Conservation (phyloP, 306 rosid species). For the Comarum palustre region DNA sequence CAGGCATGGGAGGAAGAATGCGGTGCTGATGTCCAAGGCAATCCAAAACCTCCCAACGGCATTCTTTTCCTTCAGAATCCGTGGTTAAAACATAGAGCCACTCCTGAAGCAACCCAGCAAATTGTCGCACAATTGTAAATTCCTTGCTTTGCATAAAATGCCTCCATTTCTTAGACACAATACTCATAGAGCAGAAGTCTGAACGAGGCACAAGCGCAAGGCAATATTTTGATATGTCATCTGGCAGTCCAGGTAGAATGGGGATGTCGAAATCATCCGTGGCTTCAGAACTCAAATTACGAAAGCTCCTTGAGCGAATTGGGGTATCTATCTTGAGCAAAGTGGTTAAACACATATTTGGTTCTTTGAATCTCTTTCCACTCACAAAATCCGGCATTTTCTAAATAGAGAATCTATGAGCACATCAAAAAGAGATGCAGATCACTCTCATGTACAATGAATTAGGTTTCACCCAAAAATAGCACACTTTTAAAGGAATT, state of each 20-base stretch:
- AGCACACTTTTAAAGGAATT: slow-evolving; percentile 42
- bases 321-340: slow-evolving; percentile 36
- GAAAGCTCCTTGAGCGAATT: slow-evolving; percentile 40
- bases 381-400: slow-evolving; percentile 57
- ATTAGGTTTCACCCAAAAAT: slow-evolving; percentile 26
- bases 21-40: slow-evolving; percentile 51
- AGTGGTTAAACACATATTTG: slow-evolving; percentile 57
- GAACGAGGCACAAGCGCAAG: slow-evolving; percentile 90
- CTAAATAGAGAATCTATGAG: slow-evolving; percentile 27
- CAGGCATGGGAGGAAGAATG: slow-evolving; percentile 74
- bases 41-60: slow-evolving; percentile 94
- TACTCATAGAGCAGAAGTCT: slow-evolving; percentile 57
- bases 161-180: slow-evolving; percentile 89
- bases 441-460: slow-evolving; percentile 27
- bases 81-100: slow-evolving; percentile 80
- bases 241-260: slow-evolving; percentile 77
- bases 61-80: slow-evolving; percentile 54
- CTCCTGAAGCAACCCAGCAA: slow-evolving; percentile 80
- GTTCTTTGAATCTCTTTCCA: slow-evolving; percentile 52
- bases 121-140: slow-evolving; percentile 57
- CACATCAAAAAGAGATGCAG: slow-evolving; percentile 26
- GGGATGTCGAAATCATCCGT: slow-evolving; percentile 39
- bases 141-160: slow-evolving; percentile 75
- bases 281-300: slow-evolving; percentile 30
- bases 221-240: slow-evolving; percentile 85